Evolutionary conservation across 1,284 basidiomycete genomes (phyloP).

Genomic region (Athelia sp.): DNA sequence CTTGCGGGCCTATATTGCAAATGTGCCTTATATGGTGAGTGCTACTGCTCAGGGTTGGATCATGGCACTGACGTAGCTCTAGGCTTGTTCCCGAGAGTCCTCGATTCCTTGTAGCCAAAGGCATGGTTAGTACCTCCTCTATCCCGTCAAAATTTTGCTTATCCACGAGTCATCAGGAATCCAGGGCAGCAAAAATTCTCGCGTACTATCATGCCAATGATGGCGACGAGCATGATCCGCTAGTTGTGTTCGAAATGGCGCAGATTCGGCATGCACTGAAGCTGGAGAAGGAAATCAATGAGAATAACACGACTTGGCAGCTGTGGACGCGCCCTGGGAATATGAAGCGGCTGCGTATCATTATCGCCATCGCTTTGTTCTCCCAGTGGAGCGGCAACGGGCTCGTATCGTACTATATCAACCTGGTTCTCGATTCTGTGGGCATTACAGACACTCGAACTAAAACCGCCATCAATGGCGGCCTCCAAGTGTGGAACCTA

Average conservation of each 20-base stretch:
- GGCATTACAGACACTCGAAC: conserved; percentile 46
- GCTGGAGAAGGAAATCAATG: conserved; percentile 44
- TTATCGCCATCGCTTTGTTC: conserved; percentile 62
- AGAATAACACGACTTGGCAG: conserved; percentile 56
- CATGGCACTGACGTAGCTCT: too few relatives aligned
- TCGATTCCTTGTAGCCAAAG: conserved; percentile 66
- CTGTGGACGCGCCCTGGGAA: conserved; percentile 59
- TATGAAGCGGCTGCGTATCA: conserved; percentile 62
- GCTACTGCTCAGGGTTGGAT: too few relatives aligned
- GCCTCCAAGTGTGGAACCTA: conserved; percentile 58
- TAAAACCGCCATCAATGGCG: conserved; percentile 59
- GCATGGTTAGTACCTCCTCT: conserved; percentile 22
- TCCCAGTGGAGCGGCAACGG: conserved; percentile 76
- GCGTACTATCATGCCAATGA: conserved; percentile 78
- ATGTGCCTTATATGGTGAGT: conserved; percentile 54
- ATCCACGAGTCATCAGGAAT: too few relatives aligned
- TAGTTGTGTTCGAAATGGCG: conserved; percentile 68
- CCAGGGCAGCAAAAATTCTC: conserved; percentile 31
- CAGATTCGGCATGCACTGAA: conserved; percentile 75
- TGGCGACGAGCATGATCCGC: conserved; percentile 63
- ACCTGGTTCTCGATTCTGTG: conserved; percentile 63
- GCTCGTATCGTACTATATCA: conserved; percentile 73
- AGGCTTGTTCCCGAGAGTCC: conserved; percentile 70
- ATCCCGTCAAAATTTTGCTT: too few relatives aligned
- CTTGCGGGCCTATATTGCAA: conserved; percentile 56